Percentiles rank a stretch among this genome's conserved stretches.
phyloP scores from a whole-genome alignment of 1,284 basidiomycete species.

The Heterobasidion irregulare region DNA sequence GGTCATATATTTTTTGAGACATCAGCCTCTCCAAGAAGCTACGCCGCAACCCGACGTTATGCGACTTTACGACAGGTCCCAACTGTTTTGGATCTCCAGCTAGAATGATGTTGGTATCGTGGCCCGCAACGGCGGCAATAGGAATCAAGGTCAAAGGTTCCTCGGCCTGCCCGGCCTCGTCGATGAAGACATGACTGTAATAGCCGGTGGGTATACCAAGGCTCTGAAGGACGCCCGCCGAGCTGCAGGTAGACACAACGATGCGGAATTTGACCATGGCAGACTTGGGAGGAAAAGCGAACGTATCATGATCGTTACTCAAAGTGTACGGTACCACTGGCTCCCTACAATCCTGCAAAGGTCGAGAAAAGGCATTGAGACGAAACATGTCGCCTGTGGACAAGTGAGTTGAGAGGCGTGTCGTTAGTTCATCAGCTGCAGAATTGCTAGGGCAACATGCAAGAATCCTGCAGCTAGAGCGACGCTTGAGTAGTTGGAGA shows the following conservation, averaged over 20 bases:
- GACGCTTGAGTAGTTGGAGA: constrained; percentile 7
- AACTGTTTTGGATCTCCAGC: constrained; percentile 59
- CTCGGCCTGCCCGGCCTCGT: constrained; percentile 37
- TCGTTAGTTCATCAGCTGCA: constrained; percentile 25
- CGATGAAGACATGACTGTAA: constrained; percentile 30
- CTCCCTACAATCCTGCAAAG: constrained; percentile 20
- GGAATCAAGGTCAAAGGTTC: constrained; percentile 53
- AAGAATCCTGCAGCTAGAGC: constrained; percentile 23
- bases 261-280: constrained; percentile 33
- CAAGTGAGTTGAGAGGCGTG: constrained; percentile 25
- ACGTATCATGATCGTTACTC: constrained; percentile 32
- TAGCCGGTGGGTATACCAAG: constrained; percentile 31
- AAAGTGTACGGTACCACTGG: constrained; percentile 25
- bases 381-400: constrained; percentile 30
- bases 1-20: constrained; percentile 34
- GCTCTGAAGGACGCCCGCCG: constrained; percentile 34
- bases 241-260: constrained; percentile 45
- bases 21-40: constrained; percentile 56
- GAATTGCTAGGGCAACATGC: constrained; percentile 30
- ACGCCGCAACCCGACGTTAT: constrained; percentile 37
- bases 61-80: constrained; percentile 50
- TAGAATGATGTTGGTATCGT: constrained; percentile 43
- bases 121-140: constrained; percentile 45
- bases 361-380: constrained; percentile 36
- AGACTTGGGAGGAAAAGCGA: constrained; percentile 29